Evolutionary conservation across 495 filamentous ascomycete genomes (phyloP), one percentile per base, ranked within the genome.

Genomic region (Cercophora samala): DNA sequence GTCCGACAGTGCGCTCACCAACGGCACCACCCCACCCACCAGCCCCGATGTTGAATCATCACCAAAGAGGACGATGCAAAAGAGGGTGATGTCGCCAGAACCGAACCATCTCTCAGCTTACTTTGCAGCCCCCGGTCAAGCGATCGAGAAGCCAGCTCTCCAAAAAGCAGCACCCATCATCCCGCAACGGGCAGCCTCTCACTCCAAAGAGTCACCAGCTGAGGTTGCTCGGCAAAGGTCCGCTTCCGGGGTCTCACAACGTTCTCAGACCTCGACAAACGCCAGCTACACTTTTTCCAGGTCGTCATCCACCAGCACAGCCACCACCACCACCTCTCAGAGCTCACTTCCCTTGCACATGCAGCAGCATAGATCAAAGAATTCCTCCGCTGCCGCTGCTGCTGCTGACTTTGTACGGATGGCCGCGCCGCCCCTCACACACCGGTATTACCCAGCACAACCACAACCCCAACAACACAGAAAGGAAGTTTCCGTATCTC

Each of bases 41-140:
- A 87, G 91, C 56, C 91, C 93, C 3, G 93, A 93, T 69, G 82
- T 85, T 17, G 90, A 90, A 19, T 89, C 89, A 21, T 76, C 84
- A 32, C 85, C 85, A 42, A 83, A 83, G 32, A 84, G 82, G 61
- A 72, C 26, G 18, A 62, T 11, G 25, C 85, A 85, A 37, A 83
- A 83, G 32, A 84, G 82, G 61, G 86, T 90, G 2, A 71, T 72
- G 11, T 83, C 84, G 9, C 85, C 85, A 63, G 88, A 86, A 78
- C 88, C 81, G 72, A 96, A 91, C 75, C 94, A 93, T 69, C 84
- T 95, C 18, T 90, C 92, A 15, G 84, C 85, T 37, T 97, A 93
- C 74, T 97, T 97, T 78, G 79, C 81, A 25, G 70, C 82, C 21
- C 81, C 86, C 22, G 83, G 80, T 58, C 78, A 79, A 60, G 75